Percentiles rank a stretch among this genome's conserved stretches.
Conservation (phyloP, 352 stramenopile genomes). For the Globisporangium solare region DNA sequence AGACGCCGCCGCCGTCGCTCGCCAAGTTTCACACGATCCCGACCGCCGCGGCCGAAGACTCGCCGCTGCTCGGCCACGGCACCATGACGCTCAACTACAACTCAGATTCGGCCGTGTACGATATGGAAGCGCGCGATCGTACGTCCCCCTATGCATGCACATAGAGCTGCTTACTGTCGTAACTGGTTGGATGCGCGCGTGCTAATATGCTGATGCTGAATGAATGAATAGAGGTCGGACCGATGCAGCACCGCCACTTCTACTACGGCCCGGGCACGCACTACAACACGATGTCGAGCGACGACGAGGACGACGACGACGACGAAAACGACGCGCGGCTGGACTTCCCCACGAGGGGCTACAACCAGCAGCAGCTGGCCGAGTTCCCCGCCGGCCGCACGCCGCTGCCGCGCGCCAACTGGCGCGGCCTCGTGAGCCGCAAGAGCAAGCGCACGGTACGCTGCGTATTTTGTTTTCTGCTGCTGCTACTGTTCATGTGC, state of each 20-base stretch:
- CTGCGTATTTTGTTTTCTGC: no score
- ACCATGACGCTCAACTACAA: slow-evolving; percentile 77
- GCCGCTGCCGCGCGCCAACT: slow-evolving; percentile 55
- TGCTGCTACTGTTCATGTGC: no score
- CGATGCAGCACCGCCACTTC: slow-evolving; percentile 41
- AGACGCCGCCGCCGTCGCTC: slow-evolving; percentile 16
- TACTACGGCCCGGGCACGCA: slow-evolving; percentile 53
- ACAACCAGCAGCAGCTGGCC: slow-evolving; percentile 21
- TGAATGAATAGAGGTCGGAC: slow-evolving; percentile 9
- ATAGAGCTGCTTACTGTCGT: not conserved
- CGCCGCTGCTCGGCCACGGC: slow-evolving; percentile 44
- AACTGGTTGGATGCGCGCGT: not conserved
- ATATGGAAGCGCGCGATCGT: slow-evolving; percentile 31
- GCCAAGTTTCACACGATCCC: slow-evolving; percentile 18
- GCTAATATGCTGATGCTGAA: not conserved
- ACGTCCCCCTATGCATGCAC: not conserved
- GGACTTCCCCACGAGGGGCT: slow-evolving; percentile 41
- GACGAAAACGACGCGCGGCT: slow-evolving; percentile 32
- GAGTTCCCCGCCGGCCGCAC: slow-evolving; percentile 22
- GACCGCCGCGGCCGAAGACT: slow-evolving; percentile 23
- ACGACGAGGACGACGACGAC: slow-evolving; percentile 36
- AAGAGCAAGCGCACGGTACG: slow-evolving; percentile 45
- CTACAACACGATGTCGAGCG: slow-evolving; percentile 38
- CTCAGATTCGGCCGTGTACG: slow-evolving; percentile 79
- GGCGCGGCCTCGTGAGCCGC: slow-evolving; percentile 37